Conservation (phyloP, 1,139 yeast genomes). For the Diutina sp. region DNA sequence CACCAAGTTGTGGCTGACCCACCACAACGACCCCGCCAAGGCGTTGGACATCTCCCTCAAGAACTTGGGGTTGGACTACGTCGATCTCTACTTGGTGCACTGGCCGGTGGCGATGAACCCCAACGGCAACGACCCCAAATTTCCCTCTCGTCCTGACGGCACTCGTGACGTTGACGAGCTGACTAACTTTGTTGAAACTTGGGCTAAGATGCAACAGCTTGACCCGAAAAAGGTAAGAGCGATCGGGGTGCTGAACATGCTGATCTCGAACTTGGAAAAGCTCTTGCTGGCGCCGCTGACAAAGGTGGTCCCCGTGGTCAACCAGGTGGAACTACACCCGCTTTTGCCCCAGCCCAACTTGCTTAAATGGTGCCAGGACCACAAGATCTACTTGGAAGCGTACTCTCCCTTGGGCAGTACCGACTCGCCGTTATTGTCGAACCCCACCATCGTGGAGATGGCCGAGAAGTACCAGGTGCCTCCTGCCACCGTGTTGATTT, state of each 20-base stretch:
- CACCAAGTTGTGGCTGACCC: constrained; percentile 32
- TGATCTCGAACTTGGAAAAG: neutral
- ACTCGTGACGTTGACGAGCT: neutral
- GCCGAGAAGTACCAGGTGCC: constrained; percentile 38
- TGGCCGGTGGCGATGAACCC: constrained; percentile 42
- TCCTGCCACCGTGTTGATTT: constrained; percentile 50
- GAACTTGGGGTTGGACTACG: constrained; percentile 63
- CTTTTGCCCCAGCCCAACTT: constrained; percentile 59
- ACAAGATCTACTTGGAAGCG: constrained; percentile 55
- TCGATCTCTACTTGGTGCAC: constrained; percentile 75
- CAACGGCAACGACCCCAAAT: neutral
- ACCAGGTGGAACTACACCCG: constrained; percentile 72
- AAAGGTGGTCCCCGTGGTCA: constrained; percentile 46
- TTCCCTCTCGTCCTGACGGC: neutral
- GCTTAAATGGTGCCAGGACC: constrained; percentile 35
- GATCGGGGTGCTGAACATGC: neutral
- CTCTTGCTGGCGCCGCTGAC: neutral
- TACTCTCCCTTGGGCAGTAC: constrained; percentile 73
- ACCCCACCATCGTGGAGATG: constrained; percentile 32
- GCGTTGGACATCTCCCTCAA: constrained; percentile 53
- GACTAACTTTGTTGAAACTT: constrained; percentile 5
- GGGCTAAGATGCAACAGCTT: constrained; percentile 8
- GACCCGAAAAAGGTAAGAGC: constrained; percentile 1
- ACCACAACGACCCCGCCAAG: constrained; percentile 44
- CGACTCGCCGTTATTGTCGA: constrained; percentile 48